Conservation (phyloP, 2,329 filamentous ascomycete genomes). For the Cladosporium sp. region DNA sequence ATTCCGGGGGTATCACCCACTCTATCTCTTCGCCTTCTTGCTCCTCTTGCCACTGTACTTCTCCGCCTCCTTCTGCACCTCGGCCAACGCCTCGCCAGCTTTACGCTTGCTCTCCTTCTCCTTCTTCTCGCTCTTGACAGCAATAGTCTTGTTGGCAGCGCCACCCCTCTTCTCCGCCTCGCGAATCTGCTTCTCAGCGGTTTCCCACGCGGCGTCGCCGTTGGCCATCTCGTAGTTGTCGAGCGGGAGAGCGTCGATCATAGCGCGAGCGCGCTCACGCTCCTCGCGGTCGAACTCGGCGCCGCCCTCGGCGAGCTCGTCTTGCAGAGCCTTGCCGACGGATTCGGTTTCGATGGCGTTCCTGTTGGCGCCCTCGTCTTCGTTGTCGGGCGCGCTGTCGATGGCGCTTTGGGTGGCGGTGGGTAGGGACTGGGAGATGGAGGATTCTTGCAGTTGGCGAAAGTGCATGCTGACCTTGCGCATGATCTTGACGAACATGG, state of each 20-base stretch:
- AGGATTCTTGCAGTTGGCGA: constrained; percentile 70
- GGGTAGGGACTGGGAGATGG: constrained; percentile 54
- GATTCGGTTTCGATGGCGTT: constrained; percentile 44
- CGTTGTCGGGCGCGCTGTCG: constrained; percentile 35
- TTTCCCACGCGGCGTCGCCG: constrained; percentile 56
- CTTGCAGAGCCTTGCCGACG: constrained; percentile 62
- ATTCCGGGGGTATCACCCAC: too few relatives aligned
- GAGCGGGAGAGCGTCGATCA: constrained; percentile 88
- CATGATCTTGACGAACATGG: constrained; percentile 96
- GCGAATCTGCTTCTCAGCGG: constrained; percentile 73
- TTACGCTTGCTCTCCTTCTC: constrained; percentile 38
- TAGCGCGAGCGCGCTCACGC: constrained; percentile 76
- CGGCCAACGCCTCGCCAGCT: constrained; percentile 40
- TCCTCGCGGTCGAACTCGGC: constrained; percentile 69
- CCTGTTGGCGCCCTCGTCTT: constrained; percentile 54
- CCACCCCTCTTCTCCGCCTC: constrained; percentile 45
- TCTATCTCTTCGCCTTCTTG: constrained; percentile 35
- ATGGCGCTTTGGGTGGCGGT: constrained; percentile 37
- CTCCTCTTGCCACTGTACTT: constrained; percentile 29
- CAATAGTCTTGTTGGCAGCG: constrained; percentile 65
- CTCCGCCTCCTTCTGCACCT: constrained; percentile 41
- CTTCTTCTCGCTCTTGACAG: constrained; percentile 53
- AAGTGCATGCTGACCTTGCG: constrained; percentile 84
- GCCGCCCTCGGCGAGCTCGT: constrained; percentile 82
- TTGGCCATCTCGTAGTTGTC: constrained; percentile 70